Evolutionary conservation across 176 grass and related monocot species (phyloP).

Genomic region (Lolium rigidum): DNA sequence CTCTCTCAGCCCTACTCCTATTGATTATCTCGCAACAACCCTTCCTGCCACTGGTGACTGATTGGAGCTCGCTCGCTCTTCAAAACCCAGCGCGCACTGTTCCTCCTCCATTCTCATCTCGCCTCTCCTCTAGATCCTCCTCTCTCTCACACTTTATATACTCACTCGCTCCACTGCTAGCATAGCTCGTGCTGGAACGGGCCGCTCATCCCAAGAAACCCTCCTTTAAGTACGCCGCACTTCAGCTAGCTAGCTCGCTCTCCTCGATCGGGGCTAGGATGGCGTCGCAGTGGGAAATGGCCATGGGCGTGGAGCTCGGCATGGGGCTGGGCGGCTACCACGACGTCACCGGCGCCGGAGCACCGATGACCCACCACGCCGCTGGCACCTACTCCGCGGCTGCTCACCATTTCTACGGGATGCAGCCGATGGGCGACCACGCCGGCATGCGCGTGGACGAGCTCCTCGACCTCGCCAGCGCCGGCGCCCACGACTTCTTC

Average conservation of each 20-base stretch:
- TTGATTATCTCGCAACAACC: conserved; percentile 45
- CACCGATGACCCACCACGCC: conserved; percentile 42
- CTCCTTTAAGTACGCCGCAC: neutral
- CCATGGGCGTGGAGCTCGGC: conserved; percentile 65
- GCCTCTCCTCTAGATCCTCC: neutral
- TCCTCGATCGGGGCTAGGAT: conserved; percentile 33
- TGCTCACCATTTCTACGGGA: conserved; percentile 64
- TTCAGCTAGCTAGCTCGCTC: conserved; percentile 8
- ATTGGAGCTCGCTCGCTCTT: conserved; percentile 20
- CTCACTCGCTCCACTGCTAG: conserved; percentile 20
- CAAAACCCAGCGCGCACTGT: conserved; percentile 47
- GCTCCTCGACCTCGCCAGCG: conserved; percentile 79
- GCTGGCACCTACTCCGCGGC: conserved; percentile 33
- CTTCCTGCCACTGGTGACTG: conserved; percentile 39
- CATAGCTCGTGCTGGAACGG: conserved; percentile 35
- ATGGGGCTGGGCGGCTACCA: conserved; percentile 72
- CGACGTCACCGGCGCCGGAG: conserved; percentile 41
- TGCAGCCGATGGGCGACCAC: conserved; percentile 61
- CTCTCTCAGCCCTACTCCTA: conserved; percentile 8
- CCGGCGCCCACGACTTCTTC: conserved; percentile 65
- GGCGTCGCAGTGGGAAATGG: conserved; percentile 83
- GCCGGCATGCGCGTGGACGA: conserved; percentile 71
- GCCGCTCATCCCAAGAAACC: conserved; percentile 39
- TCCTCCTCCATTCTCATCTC: conserved; percentile 41
- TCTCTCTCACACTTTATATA: neutral